phyloP scores from a whole-genome alignment of 2,329 filamentous ascomycete species.

The Cordyceps javanica region DNA sequence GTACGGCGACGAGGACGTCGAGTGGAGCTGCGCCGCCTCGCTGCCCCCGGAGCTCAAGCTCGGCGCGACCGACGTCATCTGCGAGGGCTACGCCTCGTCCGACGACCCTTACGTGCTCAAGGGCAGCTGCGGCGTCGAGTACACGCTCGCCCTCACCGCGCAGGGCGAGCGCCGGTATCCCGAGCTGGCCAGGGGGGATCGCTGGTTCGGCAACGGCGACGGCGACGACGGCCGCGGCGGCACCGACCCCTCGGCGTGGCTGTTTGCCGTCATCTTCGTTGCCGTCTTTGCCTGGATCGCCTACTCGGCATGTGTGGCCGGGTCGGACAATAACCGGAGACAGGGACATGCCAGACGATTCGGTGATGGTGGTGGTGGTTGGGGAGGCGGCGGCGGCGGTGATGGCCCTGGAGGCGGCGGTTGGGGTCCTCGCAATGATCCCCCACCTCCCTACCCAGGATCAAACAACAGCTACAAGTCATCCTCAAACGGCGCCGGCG shows the following conservation, averaged over 20 bases:
- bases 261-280: slow-evolving; percentile 60
- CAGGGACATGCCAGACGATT: slow-evolving; percentile 15
- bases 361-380: slow-evolving; percentile 35
- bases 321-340: slow-evolving; percentile 13
- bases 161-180: slow-evolving; percentile 68
- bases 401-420: slow-evolving; percentile 21
- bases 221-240: no score
- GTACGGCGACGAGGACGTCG: slow-evolving; percentile 73
- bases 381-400: slow-evolving; percentile 30
- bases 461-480: slow-evolving; percentile 4
- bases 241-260: slow-evolving; percentile 29
- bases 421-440: slow-evolving; percentile 37
- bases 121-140: slow-evolving; percentile 90
- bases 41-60: slow-evolving; percentile 61
- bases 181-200: slow-evolving; percentile 35
- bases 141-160: slow-evolving; percentile 71
- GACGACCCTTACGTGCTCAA: slow-evolving; percentile 84
- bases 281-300: slow-evolving; percentile 56
- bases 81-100: slow-evolving; percentile 74
- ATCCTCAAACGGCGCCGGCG: slow-evolving; percentile 31
- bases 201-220: slow-evolving; percentile 27
- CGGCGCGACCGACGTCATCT: slow-evolving; percentile 82
- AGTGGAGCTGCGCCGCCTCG: slow-evolving; percentile 77
- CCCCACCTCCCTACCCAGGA: slow-evolving; percentile 48
- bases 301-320: slow-evolving; percentile 42